Evolutionary conservation across 805 yeast genomes (phyloP).

Genomic region (Zygosaccharomyces bisporus): DNA sequence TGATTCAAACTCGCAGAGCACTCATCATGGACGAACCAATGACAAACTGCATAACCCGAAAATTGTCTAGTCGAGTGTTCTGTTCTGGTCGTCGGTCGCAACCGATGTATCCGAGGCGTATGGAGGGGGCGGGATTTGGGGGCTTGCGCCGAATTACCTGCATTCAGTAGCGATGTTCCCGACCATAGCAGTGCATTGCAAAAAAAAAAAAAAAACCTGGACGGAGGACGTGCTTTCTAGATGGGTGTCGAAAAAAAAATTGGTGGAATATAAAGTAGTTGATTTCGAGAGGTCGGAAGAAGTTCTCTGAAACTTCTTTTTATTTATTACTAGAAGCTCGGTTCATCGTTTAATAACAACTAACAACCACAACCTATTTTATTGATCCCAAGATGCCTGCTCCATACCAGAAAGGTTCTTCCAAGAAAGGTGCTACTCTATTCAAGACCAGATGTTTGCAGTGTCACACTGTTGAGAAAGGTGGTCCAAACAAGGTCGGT

Average conservation of each 20-base stretch:
- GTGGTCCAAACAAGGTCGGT: slow-evolving; percentile 98
- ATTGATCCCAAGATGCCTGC: slow-evolving; percentile 21
- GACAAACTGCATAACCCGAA: background rate
- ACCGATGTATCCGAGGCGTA: slow-evolving; percentile 17
- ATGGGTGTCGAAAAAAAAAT: slow-evolving; percentile 4
- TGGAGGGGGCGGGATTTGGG: slow-evolving; percentile 7
- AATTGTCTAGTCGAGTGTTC: background rate
- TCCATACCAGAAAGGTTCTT: slow-evolving; percentile 49
- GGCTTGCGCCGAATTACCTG: slow-evolving; percentile 2
- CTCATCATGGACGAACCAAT: slow-evolving; percentile 14
- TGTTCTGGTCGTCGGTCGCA: slow-evolving; percentile 2
- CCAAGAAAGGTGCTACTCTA: slow-evolving; percentile 94
- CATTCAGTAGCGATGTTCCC: background rate
- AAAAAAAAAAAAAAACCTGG: background rate
- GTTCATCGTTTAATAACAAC: background rate
- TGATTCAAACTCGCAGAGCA: background rate
- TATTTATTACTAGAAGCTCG: background rate
- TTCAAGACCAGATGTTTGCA: slow-evolving; percentile 99
- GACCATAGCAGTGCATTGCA: background rate
- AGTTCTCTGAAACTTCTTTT: background rate
- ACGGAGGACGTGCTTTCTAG: background rate
- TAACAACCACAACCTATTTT: background rate
- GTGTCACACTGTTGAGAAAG: slow-evolving; percentile 95
- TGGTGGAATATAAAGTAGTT: slow-evolving; percentile 10
- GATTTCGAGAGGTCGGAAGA: background rate